A percentile compares a stretch with the other conserved stretches of the same genome.
Conservation (phyloP, 805 yeast species). For the Sugiyamaella americana region DNA sequence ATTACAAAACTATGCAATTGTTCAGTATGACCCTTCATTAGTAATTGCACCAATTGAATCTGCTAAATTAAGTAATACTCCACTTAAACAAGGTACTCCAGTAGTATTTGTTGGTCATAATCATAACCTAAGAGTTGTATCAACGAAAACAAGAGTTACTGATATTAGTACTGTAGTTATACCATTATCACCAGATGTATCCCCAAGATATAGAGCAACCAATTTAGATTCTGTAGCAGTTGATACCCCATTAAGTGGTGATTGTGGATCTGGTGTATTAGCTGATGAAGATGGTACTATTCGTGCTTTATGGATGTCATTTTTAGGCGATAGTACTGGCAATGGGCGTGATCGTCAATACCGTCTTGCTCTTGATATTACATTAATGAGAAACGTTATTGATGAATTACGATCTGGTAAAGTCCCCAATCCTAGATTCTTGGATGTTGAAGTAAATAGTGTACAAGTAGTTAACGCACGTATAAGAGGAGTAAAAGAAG, state of each 20-base stretch:
- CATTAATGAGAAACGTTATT: conserved; percentile 55
- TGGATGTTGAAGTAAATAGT: conserved; percentile 74
- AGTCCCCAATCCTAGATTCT: conserved; percentile 52
- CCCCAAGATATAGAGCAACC: conserved; percentile 82
- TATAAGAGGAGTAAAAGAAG: conserved; percentile 79
- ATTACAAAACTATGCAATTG: conserved; percentile 74
- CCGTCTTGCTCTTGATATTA: conserved; percentile 70
- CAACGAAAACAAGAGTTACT: conserved; percentile 69
- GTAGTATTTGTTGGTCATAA: conserved; percentile 78
- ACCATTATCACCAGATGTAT: conserved; percentile 51
- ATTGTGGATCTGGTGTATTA: conserved; percentile 74
- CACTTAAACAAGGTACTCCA: conserved; percentile 68
- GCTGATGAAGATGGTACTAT: conserved; percentile 73
- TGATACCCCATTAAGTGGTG: conserved; percentile 65
- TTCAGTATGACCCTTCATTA: conserved; percentile 72
- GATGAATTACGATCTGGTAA: conserved; percentile 43
- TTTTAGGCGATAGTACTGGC: conserved; percentile 62
- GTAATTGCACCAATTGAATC: conserved; percentile 66
- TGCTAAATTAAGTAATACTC: conserved; percentile 51
- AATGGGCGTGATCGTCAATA: conserved; percentile 56
- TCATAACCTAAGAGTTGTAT: conserved; percentile 57
- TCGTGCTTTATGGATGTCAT: conserved; percentile 80
- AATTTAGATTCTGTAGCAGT: conserved; percentile 71
- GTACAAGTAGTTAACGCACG: conserved; percentile 69
- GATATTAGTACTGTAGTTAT: conserved; percentile 70